Percentiles rank a stretch among this genome's conserved stretches.
These are phyloP conservation scores for Saprolegnia parasitica DNA, from an alignment of 352 stramenopile genomes.

Conservation along the genomic window DNA sequence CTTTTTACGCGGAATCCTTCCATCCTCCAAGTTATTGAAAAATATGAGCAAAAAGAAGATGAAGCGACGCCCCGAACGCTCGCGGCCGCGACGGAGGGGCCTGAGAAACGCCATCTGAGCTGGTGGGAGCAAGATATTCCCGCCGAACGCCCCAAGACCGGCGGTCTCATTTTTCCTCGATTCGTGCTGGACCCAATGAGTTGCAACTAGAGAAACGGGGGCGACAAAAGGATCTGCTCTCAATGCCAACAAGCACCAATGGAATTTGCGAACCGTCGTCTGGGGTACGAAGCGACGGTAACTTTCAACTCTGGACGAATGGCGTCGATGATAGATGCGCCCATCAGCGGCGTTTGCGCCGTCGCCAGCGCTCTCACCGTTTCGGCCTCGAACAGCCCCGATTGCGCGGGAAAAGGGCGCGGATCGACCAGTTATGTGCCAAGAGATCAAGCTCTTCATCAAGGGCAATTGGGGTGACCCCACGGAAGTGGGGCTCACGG, in stretches of 20 bases:
- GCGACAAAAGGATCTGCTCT: too few relatives aligned
- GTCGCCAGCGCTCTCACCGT: background rate
- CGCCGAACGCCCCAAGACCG: background rate
- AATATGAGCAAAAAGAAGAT: conserved; percentile 56
- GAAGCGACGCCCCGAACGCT: background rate
- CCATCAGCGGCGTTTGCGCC: background rate
- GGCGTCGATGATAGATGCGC: background rate
- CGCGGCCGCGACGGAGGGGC: too few relatives aligned
- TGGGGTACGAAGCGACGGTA: too few relatives aligned
- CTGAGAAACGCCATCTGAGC: background rate
- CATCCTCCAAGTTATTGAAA: conserved; percentile 75
- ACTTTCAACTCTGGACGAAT: too few relatives aligned
- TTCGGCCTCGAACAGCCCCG: conserved; percentile 38
- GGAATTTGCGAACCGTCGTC: too few relatives aligned
- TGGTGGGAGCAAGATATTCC: background rate
- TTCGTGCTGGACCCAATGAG: too few relatives aligned
- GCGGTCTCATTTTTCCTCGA: background rate
- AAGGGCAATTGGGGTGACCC: conserved; percentile 71
- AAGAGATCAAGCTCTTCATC: conserved; percentile 47
- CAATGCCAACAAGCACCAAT: too few relatives aligned
- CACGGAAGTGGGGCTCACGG: conserved; percentile 56
- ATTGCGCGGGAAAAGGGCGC: conserved; percentile 42
- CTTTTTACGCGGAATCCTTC: conserved; percentile 74
- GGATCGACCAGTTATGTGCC: conserved; percentile 45
- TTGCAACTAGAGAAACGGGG: too few relatives aligned